Percentiles rank a stretch among this genome's conserved stretches.
phyloP scores from a whole-genome alignment of 129 eudicot genomes.

The Oenanthe sinensis region DNA sequence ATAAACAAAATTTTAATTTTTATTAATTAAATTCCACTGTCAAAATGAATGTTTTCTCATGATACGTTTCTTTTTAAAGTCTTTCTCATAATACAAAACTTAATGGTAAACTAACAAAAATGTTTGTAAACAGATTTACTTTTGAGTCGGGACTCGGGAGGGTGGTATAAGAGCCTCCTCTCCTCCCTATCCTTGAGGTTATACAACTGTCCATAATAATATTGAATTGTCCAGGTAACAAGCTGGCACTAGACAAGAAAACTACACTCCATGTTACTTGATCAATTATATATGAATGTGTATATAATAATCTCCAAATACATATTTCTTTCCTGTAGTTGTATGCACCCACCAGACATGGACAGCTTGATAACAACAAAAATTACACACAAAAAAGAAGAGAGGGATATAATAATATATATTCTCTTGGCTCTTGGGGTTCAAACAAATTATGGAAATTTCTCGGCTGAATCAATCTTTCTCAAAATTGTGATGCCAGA shows the following conservation, averaged over 20 bases:
- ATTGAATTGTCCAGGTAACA: background rate
- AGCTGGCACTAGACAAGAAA: background rate
- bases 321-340: background rate
- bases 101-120: too few species aligned
- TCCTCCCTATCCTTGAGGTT: too few species aligned
- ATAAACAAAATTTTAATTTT: too few species aligned
- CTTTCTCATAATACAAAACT: too few species aligned
- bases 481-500: slow-evolving; percentile 1
- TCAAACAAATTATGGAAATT: background rate
- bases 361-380: background rate
- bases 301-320: background rate
- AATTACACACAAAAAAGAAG: background rate
- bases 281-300: background rate
- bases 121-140: too few species aligned
- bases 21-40: too few species aligned
- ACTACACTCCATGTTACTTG: background rate
- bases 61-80: too few species aligned
- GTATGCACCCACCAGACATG: background rate
- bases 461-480: background rate
- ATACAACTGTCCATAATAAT: too few species aligned
- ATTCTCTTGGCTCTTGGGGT: background rate
- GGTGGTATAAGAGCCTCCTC: too few species aligned
- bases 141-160: too few species aligned
- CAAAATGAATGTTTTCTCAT: too few species aligned
- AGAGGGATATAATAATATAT: background rate